A percentile compares a stretch with the other conserved stretches of the same genome.
phyloP scores from a whole-genome alignment of 768 basidiomycete species.

The Tephrocybe rancida region DNA sequence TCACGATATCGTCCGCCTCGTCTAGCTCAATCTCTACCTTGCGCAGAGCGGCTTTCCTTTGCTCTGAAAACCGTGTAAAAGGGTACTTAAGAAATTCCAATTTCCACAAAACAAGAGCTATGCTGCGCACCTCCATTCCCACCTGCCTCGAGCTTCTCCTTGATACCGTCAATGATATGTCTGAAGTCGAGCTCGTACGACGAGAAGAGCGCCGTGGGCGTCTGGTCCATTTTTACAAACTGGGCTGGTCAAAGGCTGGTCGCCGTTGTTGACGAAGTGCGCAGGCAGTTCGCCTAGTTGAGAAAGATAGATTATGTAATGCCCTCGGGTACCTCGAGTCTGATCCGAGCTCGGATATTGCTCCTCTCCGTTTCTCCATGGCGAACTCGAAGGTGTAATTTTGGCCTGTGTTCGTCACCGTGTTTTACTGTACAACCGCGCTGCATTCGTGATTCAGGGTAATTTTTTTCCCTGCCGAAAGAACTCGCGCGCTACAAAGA shows the following conservation, averaged over 20 bases:
- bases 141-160: conserved; percentile 76
- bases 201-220: conserved; percentile 72
- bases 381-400: background rate
- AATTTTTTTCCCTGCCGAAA: too few species aligned
- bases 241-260: background rate
- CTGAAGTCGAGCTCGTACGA: conserved; percentile 86
- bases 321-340: background rate
- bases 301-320: background rate
- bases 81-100: background rate
- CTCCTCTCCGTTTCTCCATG: background rate
- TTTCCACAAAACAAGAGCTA: background rate
- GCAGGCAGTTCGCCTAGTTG: background rate
- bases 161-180: conserved; percentile 65
- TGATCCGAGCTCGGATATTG: background rate
- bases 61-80: conserved; percentile 51
- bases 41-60: conserved; percentile 76
- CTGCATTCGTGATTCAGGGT: too few species aligned
- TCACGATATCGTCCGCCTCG: conserved; percentile 91
- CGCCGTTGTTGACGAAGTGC: conserved; percentile 1
- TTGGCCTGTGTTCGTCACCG: background rate
- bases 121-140: conserved; percentile 43
- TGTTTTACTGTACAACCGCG: too few species aligned
- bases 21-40: conserved; percentile 89
- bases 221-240: conserved; percentile 64
- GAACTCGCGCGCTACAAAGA: too few species aligned